Percentiles rank a stretch among this genome's conserved stretches.
phyloP scores from a whole-genome alignment of 1,284 basidiomycete genomes.

The Cryptococcus sp. region DNA sequence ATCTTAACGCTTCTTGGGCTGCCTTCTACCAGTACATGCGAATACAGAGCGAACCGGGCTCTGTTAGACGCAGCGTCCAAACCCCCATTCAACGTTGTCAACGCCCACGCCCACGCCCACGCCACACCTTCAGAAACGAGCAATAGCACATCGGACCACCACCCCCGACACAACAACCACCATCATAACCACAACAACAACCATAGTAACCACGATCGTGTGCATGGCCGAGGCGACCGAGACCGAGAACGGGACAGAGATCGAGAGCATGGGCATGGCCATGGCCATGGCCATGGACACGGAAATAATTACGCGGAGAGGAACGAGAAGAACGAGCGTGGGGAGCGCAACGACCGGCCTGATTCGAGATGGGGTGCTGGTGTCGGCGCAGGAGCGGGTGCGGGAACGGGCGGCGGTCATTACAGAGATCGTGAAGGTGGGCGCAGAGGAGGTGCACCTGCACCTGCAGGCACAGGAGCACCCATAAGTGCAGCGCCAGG shows the following conservation, averaged over 20 bases:
- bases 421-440: neutral
- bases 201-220: neutral
- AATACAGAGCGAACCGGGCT: conserved; percentile 53
- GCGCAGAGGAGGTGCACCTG: too few species aligned
- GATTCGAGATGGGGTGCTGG: neutral
- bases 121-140: neutral
- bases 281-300: neutral
- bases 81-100: conserved; percentile 17
- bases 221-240: neutral
- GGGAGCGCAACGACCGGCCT: neutral
- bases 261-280: neutral
- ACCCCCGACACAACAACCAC: neutral
- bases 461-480: neutral
- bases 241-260: neutral
- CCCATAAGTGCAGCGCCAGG: neutral
- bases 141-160: neutral
- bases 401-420: neutral
- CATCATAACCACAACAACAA: neutral
- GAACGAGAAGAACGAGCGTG: neutral
- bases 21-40: conserved; percentile 46
- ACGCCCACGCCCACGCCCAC: neutral
- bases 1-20: conserved; percentile 49
- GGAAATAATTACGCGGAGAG: neutral
- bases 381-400: neutral
- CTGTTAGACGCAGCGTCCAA: conserved; percentile 44